phyloP scores from a whole-genome alignment of 164 flowering plant genomes.

The Macadamia tetraphylla region DNA sequence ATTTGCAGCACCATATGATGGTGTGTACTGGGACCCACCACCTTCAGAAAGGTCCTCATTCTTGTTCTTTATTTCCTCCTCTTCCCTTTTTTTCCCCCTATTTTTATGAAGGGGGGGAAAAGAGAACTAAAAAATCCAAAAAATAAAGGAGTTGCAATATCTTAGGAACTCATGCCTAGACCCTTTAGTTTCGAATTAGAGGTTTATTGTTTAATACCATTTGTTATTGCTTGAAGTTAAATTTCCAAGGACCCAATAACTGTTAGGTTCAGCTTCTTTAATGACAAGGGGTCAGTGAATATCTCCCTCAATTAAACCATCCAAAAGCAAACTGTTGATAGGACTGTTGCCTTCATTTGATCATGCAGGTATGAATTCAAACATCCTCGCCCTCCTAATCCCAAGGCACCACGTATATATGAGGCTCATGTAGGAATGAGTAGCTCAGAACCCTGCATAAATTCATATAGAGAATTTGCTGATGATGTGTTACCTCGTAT shows the following conservation, averaged over 20 bases:
- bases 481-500: conserved; percentile 87
- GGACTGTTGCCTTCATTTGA: conserved; percentile 8
- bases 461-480: conserved; percentile 88
- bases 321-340: neutral
- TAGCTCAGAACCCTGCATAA: conserved; percentile 70
- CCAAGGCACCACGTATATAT: conserved; percentile 80
- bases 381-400: conserved; percentile 79
- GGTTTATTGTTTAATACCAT: neutral
- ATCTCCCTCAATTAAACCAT: neutral
- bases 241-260: too few species aligned
- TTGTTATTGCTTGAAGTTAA: neutral
- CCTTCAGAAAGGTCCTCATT: conserved; percentile 70
- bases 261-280: neutral
- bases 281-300: neutral
- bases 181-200: neutral
- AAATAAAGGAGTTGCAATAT: neutral
- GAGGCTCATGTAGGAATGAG: conserved; percentile 99
- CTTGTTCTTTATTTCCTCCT: conserved; percentile 1
- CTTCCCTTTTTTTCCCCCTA: neutral
- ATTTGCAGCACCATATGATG: conserved; percentile 96
- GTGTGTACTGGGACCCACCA: conserved; percentile 92
- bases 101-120: neutral
- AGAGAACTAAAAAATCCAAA: neutral
- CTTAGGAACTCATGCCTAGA: neutral
- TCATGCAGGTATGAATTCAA: conserved; percentile 73